These are phyloP conservation scores for Peniophora sp. DNA, from an alignment of 1,284 basidiomycete species.

Conservation along the genomic window DNA sequence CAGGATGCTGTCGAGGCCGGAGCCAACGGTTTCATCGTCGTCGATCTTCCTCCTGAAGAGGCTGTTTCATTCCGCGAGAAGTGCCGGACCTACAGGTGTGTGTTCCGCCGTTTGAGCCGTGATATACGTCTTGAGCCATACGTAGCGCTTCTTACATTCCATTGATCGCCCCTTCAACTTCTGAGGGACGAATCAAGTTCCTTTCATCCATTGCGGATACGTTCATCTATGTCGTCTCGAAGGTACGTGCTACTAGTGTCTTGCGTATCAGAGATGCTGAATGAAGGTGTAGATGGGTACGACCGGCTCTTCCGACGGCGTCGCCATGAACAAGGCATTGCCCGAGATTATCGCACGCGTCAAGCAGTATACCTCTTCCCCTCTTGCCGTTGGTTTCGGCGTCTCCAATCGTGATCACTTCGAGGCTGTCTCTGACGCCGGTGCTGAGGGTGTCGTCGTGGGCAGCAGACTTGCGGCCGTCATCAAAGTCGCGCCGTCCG, in stretches of 20 bases:
- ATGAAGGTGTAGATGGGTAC: slow-evolving; percentile 78
- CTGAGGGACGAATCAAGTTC: slow-evolving; percentile 82
- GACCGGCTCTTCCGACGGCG: slow-evolving; percentile 81
- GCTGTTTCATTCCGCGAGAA: slow-evolving; percentile 85
- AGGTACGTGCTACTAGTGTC: slow-evolving; percentile 37
- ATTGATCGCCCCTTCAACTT: slow-evolving; percentile 92
- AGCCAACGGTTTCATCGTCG: slow-evolving; percentile 96
- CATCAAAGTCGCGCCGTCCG: slow-evolving; percentile 60
- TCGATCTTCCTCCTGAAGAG: slow-evolving; percentile 97
- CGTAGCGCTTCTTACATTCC: slow-evolving; percentile 91
- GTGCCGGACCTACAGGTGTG: slow-evolving; percentile 75
- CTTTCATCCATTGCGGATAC: slow-evolving; percentile 90
- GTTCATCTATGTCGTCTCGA: slow-evolving; percentile 96
- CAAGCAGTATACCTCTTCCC: slow-evolving; percentile 65
- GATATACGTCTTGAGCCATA: slow-evolving; percentile 1
- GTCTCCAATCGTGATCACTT: slow-evolving; percentile 92
- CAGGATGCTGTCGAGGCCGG: slow-evolving; percentile 83
- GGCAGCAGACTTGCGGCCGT: slow-evolving; percentile 82
- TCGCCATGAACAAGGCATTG: slow-evolving; percentile 67
- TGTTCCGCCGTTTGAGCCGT: slow-evolving; percentile 9
- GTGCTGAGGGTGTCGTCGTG: slow-evolving; percentile 93
- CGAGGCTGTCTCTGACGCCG: slow-evolving; percentile 74
- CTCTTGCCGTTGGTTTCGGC: slow-evolving; percentile 95
- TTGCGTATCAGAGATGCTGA: background rate
- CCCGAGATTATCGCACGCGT: slow-evolving; percentile 75